Percentiles rank a stretch among this genome's conserved stretches.
These are phyloP conservation scores for Colletotrichum sp. DNA, from an alignment of 2,329 filamentous ascomycete genomes.

Conservation along the genomic window DNA sequence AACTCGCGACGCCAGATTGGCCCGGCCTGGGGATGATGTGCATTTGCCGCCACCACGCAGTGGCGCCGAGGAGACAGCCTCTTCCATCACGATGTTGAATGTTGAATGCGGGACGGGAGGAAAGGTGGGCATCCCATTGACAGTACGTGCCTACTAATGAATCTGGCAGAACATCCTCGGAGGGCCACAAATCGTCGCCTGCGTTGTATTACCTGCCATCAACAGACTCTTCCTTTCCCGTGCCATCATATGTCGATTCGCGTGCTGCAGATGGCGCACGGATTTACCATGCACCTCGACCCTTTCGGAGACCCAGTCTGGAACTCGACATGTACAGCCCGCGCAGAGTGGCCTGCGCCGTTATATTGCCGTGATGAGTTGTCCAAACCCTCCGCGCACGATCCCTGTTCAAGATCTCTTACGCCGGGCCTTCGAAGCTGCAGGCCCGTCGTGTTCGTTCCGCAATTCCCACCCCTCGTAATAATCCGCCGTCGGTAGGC, in stretches of 20 bases:
- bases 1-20: not conserved
- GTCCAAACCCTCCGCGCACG: conserved; percentile 7
- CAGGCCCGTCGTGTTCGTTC: conserved; percentile 10
- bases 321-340: conserved; percentile 1
- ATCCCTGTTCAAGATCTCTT: conserved; percentile 15
- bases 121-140: not conserved
- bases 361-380: conserved; percentile 18
- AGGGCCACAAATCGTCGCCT: not conserved
- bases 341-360: not conserved
- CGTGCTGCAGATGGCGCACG: conserved; percentile 7
- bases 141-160: not conserved
- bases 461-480: not conserved
- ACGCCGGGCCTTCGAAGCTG: not conserved
- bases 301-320: not conserved
- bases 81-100: not conserved
- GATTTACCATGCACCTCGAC: conserved; percentile 9
- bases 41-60: conserved; percentile 3
- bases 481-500: not conserved
- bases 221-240: not conserved
- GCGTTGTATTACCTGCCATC: conserved; percentile 3
- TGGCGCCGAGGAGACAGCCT: not conserved
- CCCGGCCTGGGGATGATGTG: conserved; percentile 1
- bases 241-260: not conserved
- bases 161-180: not conserved
- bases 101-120: not conserved